Base-by-base conservation (phyloP, 768 basidiomycete species). In the Suillus tomentosus region DNA sequence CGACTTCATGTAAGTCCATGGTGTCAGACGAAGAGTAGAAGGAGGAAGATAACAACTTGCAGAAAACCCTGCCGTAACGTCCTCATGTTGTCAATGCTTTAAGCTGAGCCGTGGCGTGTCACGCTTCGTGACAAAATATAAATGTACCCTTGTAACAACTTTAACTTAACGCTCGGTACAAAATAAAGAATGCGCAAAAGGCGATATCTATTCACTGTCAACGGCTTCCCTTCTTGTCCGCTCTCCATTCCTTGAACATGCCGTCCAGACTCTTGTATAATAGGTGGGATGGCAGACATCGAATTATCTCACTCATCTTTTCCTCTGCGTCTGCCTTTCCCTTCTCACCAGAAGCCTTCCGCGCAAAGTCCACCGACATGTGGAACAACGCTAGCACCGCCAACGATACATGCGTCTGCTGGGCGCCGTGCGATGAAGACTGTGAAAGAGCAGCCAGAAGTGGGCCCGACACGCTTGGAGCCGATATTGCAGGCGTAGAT, bases 371-470 rank as follows among this genome's bases (percentile, higher is more conserved):
- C 58, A 89, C 79, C 7, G 90, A 81, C 80, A 98, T 85, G 31
- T 91, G 84, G 79, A 94, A 95, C 76, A 99, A 85, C 15, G 95
- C 94, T 59, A 99, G 81, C 13, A 99, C 92, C 10, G 96, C 95
- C 39, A 99, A 84, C 10, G 94, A 94, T 27, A 96, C 91, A 68
- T 96, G 95, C 1, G 95, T 98, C 78, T 99, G 96, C 70, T 96
- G 93, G 47, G 87, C 82, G 22, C 88, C 89, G 71, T 95, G 93
- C 14, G 92, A 86, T 4, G 93, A 91, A 48, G 87, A 87, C n/a
- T 85, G 86, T 6, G 85, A 79, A 57, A 93, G 80, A 42, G 91
- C 91, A 53, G 87, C 79, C 13, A 91, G 79, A 58, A 92, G 82
- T 15, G 90, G 89, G 4, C 91, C 91, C 58, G 87, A 85, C 45